Evolutionary conservation across 257 asterid genomes (phyloP).

Genomic region (Lantana camara): DNA sequence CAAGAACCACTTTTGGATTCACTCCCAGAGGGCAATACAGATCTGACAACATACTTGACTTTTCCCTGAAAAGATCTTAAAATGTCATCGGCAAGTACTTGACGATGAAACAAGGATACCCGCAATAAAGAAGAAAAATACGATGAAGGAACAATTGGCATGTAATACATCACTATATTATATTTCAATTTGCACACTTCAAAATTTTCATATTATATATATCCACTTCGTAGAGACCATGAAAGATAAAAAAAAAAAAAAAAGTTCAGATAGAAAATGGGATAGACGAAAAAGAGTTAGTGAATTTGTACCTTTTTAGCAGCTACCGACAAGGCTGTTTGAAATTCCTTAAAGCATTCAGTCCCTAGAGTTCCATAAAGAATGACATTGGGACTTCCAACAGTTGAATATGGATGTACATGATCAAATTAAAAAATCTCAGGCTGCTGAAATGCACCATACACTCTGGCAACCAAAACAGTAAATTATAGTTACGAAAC

Average conservation of each 20-base stretch:
- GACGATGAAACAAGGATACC: too few species aligned
- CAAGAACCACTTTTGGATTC: slow-evolving; percentile 70
- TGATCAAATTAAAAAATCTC: slow-evolving; percentile 96
- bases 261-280: slow-evolving; percentile 22
- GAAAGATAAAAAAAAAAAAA: slow-evolving; percentile 16
- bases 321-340: slow-evolving; percentile 64
- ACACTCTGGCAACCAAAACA: slow-evolving; percentile 50
- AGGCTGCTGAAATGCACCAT: slow-evolving; percentile 77
- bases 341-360: too few species aligned
- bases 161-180: slow-evolving; percentile 39
- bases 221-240: slow-evolving; percentile 12
- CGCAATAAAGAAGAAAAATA: too few species aligned
- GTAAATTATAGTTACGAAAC: slow-evolving; percentile 14
- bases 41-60: too few species aligned
- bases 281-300: slow-evolving; percentile 2
- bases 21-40: slow-evolving; percentile 88
- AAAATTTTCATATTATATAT: slow-evolving; percentile 1
- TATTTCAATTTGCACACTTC: slow-evolving; percentile 7
- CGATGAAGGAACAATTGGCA: too few species aligned
- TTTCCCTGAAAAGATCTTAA: too few species aligned
- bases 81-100: too few species aligned
- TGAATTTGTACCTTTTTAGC: slow-evolving; percentile 72
- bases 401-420: slow-evolving; percentile 77
- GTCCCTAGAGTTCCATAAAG: slow-evolving; percentile 95
- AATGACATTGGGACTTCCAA: slow-evolving; percentile 66